These are phyloP conservation scores for Nannochloris sp. DNA, from an alignment of 139 green algal genomes.

Conservation along the genomic window DNA sequence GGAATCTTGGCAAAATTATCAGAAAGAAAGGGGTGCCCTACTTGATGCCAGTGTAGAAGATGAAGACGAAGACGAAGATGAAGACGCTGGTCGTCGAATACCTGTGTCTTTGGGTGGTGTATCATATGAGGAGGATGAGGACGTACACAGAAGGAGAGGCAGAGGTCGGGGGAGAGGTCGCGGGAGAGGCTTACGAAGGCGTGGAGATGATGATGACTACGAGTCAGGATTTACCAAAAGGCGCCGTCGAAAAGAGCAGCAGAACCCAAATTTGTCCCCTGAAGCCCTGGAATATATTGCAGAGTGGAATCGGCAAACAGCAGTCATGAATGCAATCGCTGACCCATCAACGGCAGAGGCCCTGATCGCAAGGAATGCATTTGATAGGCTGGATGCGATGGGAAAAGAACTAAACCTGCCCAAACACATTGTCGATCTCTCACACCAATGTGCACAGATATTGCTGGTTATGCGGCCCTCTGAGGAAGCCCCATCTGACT, in stretches of 20 bases:
- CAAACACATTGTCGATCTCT: conserved; percentile 42
- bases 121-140: conserved; percentile 21
- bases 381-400: conserved; percentile 46
- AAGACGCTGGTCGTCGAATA: background rate
- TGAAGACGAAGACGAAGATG: conserved; percentile 10
- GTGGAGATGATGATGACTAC: conserved; percentile 18
- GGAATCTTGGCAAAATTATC: conserved; percentile 31
- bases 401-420: conserved; percentile 31
- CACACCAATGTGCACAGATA: conserved; percentile 64
- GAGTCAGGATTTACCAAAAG: conserved; percentile 1
- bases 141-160: conserved; percentile 8
- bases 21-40: background rate
- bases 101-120: conserved; percentile 7
- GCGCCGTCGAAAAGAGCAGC: background rate
- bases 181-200: background rate
- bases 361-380: conserved; percentile 48
- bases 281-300: conserved; percentile 23
- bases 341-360: conserved; percentile 46
- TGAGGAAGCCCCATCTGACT: conserved; percentile 59
- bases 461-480: conserved; percentile 67
- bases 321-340: conserved; percentile 41
- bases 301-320: conserved; percentile 55
- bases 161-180: conserved; percentile 6
- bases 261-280: conserved; percentile 2
- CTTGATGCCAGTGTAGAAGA: conserved; percentile 6